Base-by-base conservation (phyloP, 2,329 filamentous ascomycete genomes). In the Fusarium neocosmosporiellum region DNA sequence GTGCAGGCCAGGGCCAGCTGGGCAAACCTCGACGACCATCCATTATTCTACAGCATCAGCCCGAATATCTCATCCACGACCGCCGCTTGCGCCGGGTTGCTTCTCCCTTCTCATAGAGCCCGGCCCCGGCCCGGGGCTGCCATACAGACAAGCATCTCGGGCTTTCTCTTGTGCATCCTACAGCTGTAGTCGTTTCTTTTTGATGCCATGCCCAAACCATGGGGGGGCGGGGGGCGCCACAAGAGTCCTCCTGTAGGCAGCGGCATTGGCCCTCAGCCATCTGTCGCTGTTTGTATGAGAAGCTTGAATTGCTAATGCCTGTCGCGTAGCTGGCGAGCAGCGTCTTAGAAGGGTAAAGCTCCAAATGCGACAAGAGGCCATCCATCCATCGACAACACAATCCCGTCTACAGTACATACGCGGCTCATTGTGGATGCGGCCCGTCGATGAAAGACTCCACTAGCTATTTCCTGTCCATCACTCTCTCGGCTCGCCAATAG, bases 351-450 rank as follows among this genome's bases (percentile, higher is more conserved):
- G 22, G 41, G 59, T 29, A 61, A 59, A 61, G 59, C 39, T 31
- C 33, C 27, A 31, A 34, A 33, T 55, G 59, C 43, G 37, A 59
- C 11, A 60, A 58, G 62, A 48, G 10, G 43, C n/a, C n/a, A n/a
- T n/a, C 22, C 41, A 29, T 29, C 60, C 67, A 63, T 70, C 63
- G 22, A 36, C 46, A 64, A 43, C 33, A 64, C 55, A 33, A 50
- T 60, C 39, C 36, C 18, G 43, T 34, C 11, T 13, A 43, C n/a
- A n/a, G n/a, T n/a, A 62, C 22, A 24, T 62, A 27, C 62, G 70
- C 62, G 72, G 70, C 74, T 76, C 70, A 63, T 68, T 20, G 63
- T 73, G 70, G 65, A 70, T 64, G 62, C 72, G 72, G 59, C 60
- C 68, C 63, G 65, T 69, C 58, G 41, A 69, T 48, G 27, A 24